phyloP scores from a whole-genome alignment of 208 protist species.

The Trypanosoma mega region DNA sequence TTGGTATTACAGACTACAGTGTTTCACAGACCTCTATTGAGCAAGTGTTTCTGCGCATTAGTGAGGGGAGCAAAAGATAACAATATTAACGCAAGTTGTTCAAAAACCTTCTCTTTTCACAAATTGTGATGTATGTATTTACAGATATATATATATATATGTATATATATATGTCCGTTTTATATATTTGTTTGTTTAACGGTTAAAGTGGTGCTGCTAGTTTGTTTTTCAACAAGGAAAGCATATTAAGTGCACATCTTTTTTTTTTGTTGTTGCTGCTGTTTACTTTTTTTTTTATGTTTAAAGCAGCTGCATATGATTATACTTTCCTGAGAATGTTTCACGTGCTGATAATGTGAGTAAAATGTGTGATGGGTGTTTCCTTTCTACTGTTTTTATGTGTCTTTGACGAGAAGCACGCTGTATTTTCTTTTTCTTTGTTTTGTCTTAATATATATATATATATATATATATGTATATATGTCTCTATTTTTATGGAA shows the following conservation, averaged over 20 bases:
- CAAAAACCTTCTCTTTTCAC: constrained; percentile 2
- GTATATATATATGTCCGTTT: too few relatives aligned
- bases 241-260: too few relatives aligned
- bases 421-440: not conserved
- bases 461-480: too few relatives aligned
- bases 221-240: too few relatives aligned
- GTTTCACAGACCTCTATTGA: constrained; percentile 71
- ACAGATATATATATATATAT: not conserved
- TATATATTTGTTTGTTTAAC: too few relatives aligned
- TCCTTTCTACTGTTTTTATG: not conserved
- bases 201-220: too few relatives aligned
- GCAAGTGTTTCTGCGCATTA: constrained; percentile 66
- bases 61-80: constrained; percentile 9
- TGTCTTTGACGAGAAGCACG: not conserved
- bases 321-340: not conserved
- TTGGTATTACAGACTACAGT: constrained; percentile 71
- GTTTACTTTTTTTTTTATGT: not conserved
- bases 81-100: not conserved
- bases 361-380: not conserved
- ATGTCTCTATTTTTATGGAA: too few relatives aligned
- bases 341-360: not conserved
- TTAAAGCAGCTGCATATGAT: not conserved
- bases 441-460: too few relatives aligned
- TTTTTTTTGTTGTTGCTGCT: too few relatives aligned
- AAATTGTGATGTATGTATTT: not conserved